Percentiles rank a stretch among this genome's conserved stretches.
These are phyloP conservation scores for Decorospora gaudefroyi DNA, from an alignment of 2,329 filamentous ascomycete genomes.

Conservation along the genomic window DNA sequence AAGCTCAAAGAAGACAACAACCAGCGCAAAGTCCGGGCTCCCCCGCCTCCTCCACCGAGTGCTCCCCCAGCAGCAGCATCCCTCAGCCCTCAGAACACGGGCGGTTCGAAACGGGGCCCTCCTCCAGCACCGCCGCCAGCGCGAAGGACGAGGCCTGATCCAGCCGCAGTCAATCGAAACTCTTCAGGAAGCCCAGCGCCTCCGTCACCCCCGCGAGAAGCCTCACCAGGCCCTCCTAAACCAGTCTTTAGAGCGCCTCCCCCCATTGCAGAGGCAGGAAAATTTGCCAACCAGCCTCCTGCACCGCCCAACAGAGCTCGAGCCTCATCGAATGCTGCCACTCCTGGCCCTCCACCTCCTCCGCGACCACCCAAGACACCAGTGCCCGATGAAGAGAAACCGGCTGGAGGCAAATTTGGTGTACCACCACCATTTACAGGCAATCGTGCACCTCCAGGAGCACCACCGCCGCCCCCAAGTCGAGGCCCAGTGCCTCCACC, in stretches of 20 bases:
- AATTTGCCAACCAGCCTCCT: slow-evolving; percentile 65
- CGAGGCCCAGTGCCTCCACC: slow-evolving; percentile 68
- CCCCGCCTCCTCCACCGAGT: slow-evolving; percentile 65
- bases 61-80: slow-evolving; percentile 50
- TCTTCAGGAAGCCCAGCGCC: slow-evolving; percentile 61
- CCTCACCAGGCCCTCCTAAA: slow-evolving; percentile 65
- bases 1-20: slow-evolving; percentile 52
- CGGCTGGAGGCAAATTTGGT: slow-evolving; percentile 64
- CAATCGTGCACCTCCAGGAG: slow-evolving; percentile 61
- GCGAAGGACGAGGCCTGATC: slow-evolving; percentile 51
- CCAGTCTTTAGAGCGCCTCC: slow-evolving; percentile 83
- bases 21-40: slow-evolving; percentile 59
- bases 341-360: slow-evolving; percentile 68
- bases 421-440: slow-evolving; percentile 81
- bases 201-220: slow-evolving; percentile 70
- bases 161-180: slow-evolving; percentile 44
- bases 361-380: slow-evolving; percentile 58
- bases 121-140: slow-evolving; percentile 64
- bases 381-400: slow-evolving; percentile 65
- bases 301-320: slow-evolving; percentile 54
- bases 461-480: slow-evolving; percentile 76
- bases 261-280: slow-evolving; percentile 86
- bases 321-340: slow-evolving; percentile 56
- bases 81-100: slow-evolving; percentile 66
- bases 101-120: slow-evolving; percentile 63